phyloP scores from a whole-genome alignment of 176 grass and related monocot species.

The Zoysia japonica region DNA sequence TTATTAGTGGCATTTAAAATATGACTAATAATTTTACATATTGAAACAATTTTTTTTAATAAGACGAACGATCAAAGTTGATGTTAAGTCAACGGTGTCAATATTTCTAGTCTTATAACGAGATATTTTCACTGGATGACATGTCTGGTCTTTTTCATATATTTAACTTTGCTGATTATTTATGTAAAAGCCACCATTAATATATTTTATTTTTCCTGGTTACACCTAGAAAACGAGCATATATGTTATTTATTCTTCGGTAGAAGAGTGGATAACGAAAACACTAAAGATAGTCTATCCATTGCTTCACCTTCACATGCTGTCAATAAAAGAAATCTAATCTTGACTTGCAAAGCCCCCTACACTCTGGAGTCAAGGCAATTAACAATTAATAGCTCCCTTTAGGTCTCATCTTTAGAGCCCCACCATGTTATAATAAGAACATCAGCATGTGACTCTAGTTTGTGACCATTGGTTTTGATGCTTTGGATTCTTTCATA shows the following conservation, averaged over 20 bases:
- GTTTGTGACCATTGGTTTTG: slow-evolving; percentile 30
- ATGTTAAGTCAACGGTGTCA: no score
- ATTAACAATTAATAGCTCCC: background rate
- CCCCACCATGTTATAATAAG: background rate
- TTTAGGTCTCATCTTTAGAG: slow-evolving; percentile 37
- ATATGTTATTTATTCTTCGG: background rate
- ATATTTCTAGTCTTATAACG: no score
- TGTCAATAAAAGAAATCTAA: slow-evolving; percentile 1
- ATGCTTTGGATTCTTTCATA: slow-evolving; percentile 37
- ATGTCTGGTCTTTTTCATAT: background rate
- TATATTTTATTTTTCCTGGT: background rate
- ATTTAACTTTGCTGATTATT: background rate
- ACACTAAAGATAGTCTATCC: background rate
- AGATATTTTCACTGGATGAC: no score
- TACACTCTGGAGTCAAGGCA: slow-evolving; percentile 29
- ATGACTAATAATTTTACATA: no score
- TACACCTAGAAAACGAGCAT: no score
- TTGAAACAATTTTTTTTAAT: no score
- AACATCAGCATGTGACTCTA: slow-evolving; percentile 39
- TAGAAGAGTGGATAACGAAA: background rate
- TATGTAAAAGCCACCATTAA: background rate
- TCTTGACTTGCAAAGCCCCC: slow-evolving; percentile 42
- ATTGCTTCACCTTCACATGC: slow-evolving; percentile 6
- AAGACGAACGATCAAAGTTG: no score
- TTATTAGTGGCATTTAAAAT: no score